These are phyloP conservation scores for Ogataea ramenticola DNA, from an alignment of 805 yeast species.

Conservation along the genomic window DNA sequence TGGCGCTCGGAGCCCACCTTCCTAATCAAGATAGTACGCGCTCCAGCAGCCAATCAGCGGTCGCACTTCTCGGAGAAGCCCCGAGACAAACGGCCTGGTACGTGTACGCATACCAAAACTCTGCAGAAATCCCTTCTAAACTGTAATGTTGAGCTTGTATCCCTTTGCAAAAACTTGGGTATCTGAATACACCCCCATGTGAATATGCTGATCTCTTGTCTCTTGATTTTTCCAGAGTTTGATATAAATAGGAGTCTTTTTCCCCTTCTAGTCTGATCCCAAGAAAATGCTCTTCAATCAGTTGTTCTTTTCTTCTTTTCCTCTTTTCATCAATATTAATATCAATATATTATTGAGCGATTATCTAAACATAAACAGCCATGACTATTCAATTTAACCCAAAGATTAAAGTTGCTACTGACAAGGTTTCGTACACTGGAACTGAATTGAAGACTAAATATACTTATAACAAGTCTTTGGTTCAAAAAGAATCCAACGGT, in stretches of 20 bases:
- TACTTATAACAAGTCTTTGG: slow-evolving; percentile 71
- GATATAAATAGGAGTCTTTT: not conserved
- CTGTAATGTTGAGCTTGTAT: no score
- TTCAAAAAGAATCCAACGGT: slow-evolving; percentile 44
- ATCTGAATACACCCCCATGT: not conserved
- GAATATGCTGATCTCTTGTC: not conserved
- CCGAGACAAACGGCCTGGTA: not conserved
- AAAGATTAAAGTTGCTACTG: slow-evolving; percentile 47
- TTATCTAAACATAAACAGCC: not conserved
- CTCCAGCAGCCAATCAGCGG: slow-evolving; percentile 2
- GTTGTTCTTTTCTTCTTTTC: not conserved
- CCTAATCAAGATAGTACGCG: not conserved
- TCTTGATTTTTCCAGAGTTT: not conserved
- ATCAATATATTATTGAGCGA: not conserved
- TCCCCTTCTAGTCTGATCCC: no score
- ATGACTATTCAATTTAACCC: slow-evolving; percentile 29
- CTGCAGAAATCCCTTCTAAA: no score
- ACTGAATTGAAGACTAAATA: slow-evolving; percentile 53
- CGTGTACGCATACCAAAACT: not conserved
- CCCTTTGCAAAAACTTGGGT: not conserved
- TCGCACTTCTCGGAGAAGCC: slow-evolving; percentile 1
- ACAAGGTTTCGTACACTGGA: slow-evolving; percentile 42
- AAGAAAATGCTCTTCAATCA: not conserved
- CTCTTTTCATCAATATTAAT: not conserved
- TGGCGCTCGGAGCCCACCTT: not conserved